Percentiles rank a stretch among this genome's conserved stretches.
Conservation (phyloP, 768 basidiomycete species). For the Tricholoma hemisulphureum region DNA sequence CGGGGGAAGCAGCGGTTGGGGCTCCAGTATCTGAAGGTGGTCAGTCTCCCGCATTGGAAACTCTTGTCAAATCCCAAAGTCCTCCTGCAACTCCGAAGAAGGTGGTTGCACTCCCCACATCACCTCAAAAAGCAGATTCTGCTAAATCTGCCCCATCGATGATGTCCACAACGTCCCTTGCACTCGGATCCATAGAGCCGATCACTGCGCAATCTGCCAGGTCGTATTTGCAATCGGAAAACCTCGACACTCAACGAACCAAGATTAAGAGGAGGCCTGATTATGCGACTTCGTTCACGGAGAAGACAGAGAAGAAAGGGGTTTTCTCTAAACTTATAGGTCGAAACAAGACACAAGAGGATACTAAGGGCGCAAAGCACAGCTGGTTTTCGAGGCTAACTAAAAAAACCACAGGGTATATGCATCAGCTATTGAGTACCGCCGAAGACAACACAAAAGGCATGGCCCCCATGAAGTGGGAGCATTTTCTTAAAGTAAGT, state of each 20-base stretch:
- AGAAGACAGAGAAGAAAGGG: constrained; percentile 40
- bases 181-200: constrained; percentile 41
- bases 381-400: constrained; percentile 57
- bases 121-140: constrained; percentile 13
- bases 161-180: constrained; percentile 31
- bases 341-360: constrained; percentile 35
- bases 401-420: constrained; percentile 55
- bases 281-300: constrained; percentile 46
- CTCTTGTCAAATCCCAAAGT: constrained; percentile 2
- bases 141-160: constrained; percentile 24
- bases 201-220: constrained; percentile 65
- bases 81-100: constrained; percentile 17
- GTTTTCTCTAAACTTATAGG: constrained; percentile 51
- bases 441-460: constrained; percentile 56
- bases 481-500: constrained; percentile 68
- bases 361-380: constrained; percentile 44
- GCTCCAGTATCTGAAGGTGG: constrained; percentile 15
- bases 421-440: constrained; percentile 66
- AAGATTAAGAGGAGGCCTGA: constrained; percentile 74
- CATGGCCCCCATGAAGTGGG: constrained; percentile 69
- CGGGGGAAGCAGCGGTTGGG: too few relatives aligned
- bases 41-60: constrained; percentile 14
- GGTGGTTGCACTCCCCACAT: constrained; percentile 18
- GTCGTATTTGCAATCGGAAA: constrained; percentile 60
- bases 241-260: constrained; percentile 47